Evolutionary conservation across 257 asterid species (phyloP).

Genomic region (Petunia secreta): DNA sequence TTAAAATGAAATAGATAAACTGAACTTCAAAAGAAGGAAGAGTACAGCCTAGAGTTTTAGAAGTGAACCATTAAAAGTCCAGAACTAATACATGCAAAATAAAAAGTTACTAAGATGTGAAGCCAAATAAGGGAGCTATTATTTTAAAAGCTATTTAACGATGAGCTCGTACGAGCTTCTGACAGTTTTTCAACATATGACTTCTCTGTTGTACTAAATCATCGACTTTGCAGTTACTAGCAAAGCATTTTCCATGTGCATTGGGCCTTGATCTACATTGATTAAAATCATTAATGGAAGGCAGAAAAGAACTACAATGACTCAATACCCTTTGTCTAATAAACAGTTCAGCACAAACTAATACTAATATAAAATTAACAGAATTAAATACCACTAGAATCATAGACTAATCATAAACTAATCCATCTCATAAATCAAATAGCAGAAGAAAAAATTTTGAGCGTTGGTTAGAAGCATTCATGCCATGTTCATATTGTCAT

Average conservation of each 20-base stretch:
- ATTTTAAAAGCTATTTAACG: too few species aligned
- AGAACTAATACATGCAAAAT: not conserved
- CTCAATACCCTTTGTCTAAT: not conserved
- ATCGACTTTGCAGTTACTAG: conserved; percentile 9
- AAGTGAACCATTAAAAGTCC: not conserved
- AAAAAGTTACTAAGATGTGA: not conserved
- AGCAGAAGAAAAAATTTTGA: not conserved
- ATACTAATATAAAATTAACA: not conserved
- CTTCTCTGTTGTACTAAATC: not conserved
- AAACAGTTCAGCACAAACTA: not conserved
- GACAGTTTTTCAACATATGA: not conserved
- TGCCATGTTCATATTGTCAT: not conserved
- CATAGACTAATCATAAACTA: not conserved
- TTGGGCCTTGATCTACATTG: not conserved
- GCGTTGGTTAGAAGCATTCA: not conserved
- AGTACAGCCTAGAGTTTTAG: not conserved
- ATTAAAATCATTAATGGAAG: not conserved
- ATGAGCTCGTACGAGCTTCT: conserved; percentile 1
- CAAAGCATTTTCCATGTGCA: not conserved
- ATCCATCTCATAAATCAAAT: not conserved
- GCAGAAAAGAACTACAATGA: not conserved
- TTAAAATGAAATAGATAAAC: not conserved
- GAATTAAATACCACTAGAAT: not conserved
- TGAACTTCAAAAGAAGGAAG: conserved; percentile 4
- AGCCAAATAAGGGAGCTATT: too few species aligned